These are phyloP conservation scores for Kodamaea derodonti DNA, from an alignment of 1,139 yeast species.

Conservation along the genomic window DNA sequence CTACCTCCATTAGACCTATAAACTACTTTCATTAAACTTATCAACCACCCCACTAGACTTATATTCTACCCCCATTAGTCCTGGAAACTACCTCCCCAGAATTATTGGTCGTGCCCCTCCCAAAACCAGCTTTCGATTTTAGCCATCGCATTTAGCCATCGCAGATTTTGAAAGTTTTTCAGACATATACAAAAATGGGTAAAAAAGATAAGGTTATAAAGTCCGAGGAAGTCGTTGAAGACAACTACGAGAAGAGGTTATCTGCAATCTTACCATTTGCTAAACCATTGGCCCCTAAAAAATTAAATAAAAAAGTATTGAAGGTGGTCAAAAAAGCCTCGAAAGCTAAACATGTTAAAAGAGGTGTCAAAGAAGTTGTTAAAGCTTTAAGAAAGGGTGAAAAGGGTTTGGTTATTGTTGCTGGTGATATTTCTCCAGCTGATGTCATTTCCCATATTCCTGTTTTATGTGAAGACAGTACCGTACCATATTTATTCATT, in stretches of 20 bases:
- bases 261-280: conserved; percentile 93
- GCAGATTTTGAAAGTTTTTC: conserved; percentile 1
- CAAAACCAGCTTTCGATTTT: no score
- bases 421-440: conserved; percentile 96
- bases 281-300: conserved; percentile 92
- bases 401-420: conserved; percentile 92
- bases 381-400: conserved; percentile 97
- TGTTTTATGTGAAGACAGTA: conserved; percentile 89
- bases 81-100: no score
- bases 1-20: no score
- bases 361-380: conserved; percentile 99
- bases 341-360: conserved; percentile 94
- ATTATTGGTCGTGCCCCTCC: no score
- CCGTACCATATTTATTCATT: conserved; percentile 87
- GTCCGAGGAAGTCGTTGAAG: conserved; percentile 47
- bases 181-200: conserved; percentile 37
- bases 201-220: conserved; percentile 48
- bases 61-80: no score
- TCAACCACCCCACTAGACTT: no score
- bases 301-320: conserved; percentile 89
- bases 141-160: conserved; percentile 1
- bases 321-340: conserved; percentile 97
- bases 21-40: no score
- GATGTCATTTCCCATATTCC: conserved; percentile 98
- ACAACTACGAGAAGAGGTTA: conserved; percentile 87